Evolutionary conservation across 768 basidiomycete genomes (phyloP).

Genomic region (Kwoniella sp.): DNA sequence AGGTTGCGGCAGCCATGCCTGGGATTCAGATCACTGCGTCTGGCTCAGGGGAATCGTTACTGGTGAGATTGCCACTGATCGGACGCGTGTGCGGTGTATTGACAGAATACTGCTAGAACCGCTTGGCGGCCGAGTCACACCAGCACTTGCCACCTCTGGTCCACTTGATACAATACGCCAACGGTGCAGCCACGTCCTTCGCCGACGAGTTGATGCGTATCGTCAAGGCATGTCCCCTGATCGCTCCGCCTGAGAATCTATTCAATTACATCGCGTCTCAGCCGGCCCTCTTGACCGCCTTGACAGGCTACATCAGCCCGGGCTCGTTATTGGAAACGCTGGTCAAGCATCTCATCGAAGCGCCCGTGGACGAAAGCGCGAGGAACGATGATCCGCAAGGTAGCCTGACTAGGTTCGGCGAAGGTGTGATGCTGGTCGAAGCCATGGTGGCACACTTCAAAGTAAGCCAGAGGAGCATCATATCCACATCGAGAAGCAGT

Average conservation of each 20-base stretch:
- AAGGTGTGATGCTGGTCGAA: conserved; percentile 35
- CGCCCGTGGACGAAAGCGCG: conserved; percentile 13
- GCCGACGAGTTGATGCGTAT: conserved; percentile 20
- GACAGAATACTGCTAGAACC: conserved; percentile 14
- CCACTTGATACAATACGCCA: conserved; percentile 15
- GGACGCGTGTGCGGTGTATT: too few relatives aligned
- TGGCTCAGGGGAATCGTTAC: conserved; percentile 25
- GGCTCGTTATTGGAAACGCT: conserved; percentile 10
- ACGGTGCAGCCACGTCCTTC: conserved; percentile 21
- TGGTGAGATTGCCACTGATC: conserved; percentile 18
- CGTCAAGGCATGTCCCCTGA: conserved; percentile 12
- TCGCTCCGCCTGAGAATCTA: conserved; percentile 34
- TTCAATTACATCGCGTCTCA: conserved; percentile 25
- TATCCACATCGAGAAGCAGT: too few relatives aligned
- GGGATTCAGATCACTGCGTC: neutral
- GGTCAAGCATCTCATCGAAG: conserved; percentile 16
- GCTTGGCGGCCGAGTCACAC: conserved; percentile 11
- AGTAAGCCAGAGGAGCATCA: conserved; percentile 18
- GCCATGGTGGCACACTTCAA: conserved; percentile 22
- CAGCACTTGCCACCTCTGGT: conserved; percentile 21
- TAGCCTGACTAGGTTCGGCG: conserved; percentile 39
- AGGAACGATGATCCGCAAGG: conserved; percentile 47
- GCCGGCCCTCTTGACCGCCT: conserved; percentile 18
- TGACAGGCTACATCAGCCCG: conserved; percentile 12
- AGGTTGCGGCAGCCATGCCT: conserved; percentile 9